These are phyloP conservation scores for Thuja plicata DNA, from an alignment of 83 land plant genomes.

Conservation along the genomic window DNA sequence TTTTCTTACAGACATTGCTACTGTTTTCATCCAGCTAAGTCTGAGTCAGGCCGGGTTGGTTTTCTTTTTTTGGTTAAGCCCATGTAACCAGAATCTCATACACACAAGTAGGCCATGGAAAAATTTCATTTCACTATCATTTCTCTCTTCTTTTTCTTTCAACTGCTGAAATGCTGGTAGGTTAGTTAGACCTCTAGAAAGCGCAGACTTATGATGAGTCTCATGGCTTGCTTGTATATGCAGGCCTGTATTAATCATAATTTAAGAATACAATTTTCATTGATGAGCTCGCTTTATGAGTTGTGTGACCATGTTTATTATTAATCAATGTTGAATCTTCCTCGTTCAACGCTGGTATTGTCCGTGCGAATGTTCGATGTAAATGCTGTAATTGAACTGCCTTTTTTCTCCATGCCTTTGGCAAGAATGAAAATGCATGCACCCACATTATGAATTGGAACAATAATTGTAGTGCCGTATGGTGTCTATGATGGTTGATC, in stretches of 20 bases:
- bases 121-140: neutral
- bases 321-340: neutral
- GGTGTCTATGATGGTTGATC: neutral
- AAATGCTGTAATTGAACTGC: neutral
- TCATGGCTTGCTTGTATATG: neutral
- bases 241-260: neutral
- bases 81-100: neutral
- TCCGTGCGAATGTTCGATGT: neutral
- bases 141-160: neutral
- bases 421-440: too few relatives aligned
- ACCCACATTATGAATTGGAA: too few relatives aligned
- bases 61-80: neutral
- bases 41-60: neutral
- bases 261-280: neutral
- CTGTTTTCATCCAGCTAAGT: neutral
- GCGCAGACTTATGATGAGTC: neutral
- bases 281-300: neutral
- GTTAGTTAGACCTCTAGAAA: neutral
- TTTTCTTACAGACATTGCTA: neutral
- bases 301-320: neutral
- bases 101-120: neutral
- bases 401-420: neutral
- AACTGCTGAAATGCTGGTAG: neutral
- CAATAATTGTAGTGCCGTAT: too few relatives aligned
- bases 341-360: neutral